phyloP scores from a whole-genome alignment of 768 basidiomycete genomes.

The Dictyophora rubrovolvata region DNA sequence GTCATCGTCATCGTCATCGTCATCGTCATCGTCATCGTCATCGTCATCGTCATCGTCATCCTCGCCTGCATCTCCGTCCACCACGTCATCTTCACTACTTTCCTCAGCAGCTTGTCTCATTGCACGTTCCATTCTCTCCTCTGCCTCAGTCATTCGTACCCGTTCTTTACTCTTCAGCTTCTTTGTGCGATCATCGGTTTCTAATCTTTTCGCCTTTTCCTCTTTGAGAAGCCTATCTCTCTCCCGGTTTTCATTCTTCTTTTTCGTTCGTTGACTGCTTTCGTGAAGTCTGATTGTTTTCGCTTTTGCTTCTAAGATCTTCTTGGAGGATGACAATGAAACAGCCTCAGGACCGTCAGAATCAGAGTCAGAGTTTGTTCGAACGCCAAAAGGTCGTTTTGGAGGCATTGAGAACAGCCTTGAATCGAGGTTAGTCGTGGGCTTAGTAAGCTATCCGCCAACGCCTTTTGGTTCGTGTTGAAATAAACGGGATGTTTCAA shows the following conservation, averaged over 20 bases:
- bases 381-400: not conserved
- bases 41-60: not conserved
- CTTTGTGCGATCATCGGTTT: not conserved
- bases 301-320: conserved; percentile 26
- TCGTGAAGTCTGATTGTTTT: conserved; percentile 29
- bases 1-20: conserved; percentile 10
- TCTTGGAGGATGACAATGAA: conserved; percentile 37
- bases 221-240: conserved; percentile 42
- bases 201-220: conserved; percentile 21
- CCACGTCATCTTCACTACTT: conserved; percentile 14
- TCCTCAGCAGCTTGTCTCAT: conserved; percentile 32
- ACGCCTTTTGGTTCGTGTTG: not conserved
- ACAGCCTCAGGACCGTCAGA: conserved; percentile 40
- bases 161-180: not conserved
- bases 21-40: not conserved
- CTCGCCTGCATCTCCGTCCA: not conserved
- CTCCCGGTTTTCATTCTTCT: conserved; percentile 36
- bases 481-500: not conserved
- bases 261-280: conserved; percentile 29
- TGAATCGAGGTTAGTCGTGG: not conserved
- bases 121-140: conserved; percentile 30
- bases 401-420: not conserved
- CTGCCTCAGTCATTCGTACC: conserved; percentile 16
- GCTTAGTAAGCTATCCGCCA: not conserved
- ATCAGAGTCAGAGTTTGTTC: not conserved